These are phyloP conservation scores for Ganoderma resinaceum DNA, from an alignment of 1,284 basidiomycete species.

Conservation along the genomic window DNA sequence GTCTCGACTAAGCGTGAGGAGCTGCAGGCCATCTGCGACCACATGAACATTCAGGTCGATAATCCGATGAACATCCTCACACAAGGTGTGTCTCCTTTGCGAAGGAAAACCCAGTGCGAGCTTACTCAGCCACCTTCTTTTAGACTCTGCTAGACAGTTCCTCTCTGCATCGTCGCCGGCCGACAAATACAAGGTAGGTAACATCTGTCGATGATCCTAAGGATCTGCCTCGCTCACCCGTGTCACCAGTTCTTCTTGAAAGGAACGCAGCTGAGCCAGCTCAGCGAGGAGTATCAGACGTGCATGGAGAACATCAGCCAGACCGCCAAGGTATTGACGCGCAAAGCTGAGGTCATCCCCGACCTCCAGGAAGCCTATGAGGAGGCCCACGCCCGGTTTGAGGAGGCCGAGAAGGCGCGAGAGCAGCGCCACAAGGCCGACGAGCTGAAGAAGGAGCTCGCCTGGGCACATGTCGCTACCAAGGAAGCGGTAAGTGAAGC, in stretches of 20 bases:
- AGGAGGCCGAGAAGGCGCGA: constrained; percentile 77
- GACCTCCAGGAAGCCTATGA: constrained; percentile 70
- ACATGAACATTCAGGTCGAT: constrained; percentile 97
- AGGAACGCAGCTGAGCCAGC: constrained; percentile 91
- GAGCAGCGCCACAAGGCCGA: constrained; percentile 74
- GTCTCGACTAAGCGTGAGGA: constrained; percentile 88
- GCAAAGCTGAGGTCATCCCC: constrained; percentile 77
- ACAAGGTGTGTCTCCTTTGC: constrained; percentile 65
- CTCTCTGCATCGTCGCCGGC: constrained; percentile 81
- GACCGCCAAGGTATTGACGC: constrained; percentile 66
- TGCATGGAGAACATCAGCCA: constrained; percentile 77
- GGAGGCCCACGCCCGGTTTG: constrained; percentile 68
- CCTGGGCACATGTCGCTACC: constrained; percentile 87
- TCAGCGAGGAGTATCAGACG: constrained; percentile 86
- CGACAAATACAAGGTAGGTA: constrained; percentile 90
- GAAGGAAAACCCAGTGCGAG: not conserved
- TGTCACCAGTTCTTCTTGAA: constrained; percentile 85
- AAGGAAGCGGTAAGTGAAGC: constrained; percentile 64
- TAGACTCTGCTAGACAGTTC: constrained; percentile 73
- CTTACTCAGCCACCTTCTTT: not conserved
- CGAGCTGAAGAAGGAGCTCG: constrained; percentile 81
- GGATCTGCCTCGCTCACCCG: not conserved
- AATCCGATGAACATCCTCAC: constrained; percentile 96
- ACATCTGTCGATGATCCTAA: constrained; percentile 24
- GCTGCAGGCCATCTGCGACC: constrained; percentile 87